Evolutionary conservation across 2,329 filamentous ascomycete genomes (phyloP).

Genomic region (Ceratocystis harringtonii): DNA sequence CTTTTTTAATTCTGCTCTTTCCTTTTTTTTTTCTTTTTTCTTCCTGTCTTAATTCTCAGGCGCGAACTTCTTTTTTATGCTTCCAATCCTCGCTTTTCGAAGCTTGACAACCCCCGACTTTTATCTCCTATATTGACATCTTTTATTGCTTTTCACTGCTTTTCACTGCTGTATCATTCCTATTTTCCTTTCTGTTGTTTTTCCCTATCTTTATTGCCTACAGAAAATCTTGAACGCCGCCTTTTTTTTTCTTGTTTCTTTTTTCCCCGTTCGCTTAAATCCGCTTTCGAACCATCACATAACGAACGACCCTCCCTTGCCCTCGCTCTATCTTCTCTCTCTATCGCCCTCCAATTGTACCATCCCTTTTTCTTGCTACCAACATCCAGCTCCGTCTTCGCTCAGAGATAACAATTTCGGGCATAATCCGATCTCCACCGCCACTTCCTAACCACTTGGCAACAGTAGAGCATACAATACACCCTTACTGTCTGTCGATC

Average conservation of each 20-base stretch:
- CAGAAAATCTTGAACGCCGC: not conserved
- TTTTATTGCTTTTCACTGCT: not conserved
- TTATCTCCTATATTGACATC: not conserved
- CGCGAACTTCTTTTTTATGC: not conserved
- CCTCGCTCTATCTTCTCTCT: not conserved
- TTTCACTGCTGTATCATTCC: not conserved
- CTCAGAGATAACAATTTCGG: too few relatives aligned
- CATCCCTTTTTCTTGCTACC: too few relatives aligned
- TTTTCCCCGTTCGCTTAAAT: not conserved
- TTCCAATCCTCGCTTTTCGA: slow-evolving; percentile 17
- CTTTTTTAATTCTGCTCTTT: not conserved
- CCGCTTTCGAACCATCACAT: not conserved
- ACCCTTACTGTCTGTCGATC: not conserved
- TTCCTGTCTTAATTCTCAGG: not conserved
- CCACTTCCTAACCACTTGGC: too few relatives aligned
- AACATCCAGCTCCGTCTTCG: too few relatives aligned
- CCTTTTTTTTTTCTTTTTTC: not conserved
- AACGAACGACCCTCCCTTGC: not conserved
- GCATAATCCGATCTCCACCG: too few relatives aligned
- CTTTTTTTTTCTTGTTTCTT: not conserved
- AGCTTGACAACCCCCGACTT: not conserved
- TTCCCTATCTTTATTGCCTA: slow-evolving; percentile 1
- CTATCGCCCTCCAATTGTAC: too few relatives aligned
- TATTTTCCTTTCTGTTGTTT: not conserved
- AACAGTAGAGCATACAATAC: not conserved